Conservation (phyloP, 805 yeast genomes). For the Spathaspora girioi region DNA sequence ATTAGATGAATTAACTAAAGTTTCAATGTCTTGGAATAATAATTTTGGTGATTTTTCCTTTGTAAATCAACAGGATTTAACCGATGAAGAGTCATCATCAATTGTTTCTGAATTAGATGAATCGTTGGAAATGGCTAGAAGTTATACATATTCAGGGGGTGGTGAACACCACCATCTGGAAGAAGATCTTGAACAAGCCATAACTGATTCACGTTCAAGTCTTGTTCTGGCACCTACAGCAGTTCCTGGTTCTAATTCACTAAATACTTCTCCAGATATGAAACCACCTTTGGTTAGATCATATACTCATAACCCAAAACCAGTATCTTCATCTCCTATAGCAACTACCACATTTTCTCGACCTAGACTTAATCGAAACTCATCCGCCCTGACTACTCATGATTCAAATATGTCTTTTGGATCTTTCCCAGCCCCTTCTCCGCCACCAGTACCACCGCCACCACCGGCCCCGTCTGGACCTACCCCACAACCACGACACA, state of each 20-base stretch:
- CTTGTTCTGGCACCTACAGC: conserved; percentile 8
- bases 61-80: conserved; percentile 43
- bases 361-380: conserved; percentile 29
- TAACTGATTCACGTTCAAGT: neutral
- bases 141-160: neutral
- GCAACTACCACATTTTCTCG: conserved; percentile 12
- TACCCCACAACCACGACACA: conserved; percentile 6
- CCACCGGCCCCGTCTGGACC: neutral
- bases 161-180: neutral
- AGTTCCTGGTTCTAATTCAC: conserved; percentile 6
- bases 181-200: neutral
- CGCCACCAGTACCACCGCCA: conserved; percentile 2
- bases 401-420: conserved; percentile 23
- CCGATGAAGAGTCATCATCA: conserved; percentile 31
- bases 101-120: neutral
- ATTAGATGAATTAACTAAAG: conserved; percentile 49
- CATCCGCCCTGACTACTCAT: conserved; percentile 31
- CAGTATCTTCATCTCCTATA: conserved; percentile 19
- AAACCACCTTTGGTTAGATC: conserved; percentile 17
- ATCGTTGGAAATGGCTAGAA: neutral
- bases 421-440: conserved; percentile 6
- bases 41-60: conserved; percentile 47
- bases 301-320: conserved; percentile 14
- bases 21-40: conserved; percentile 57
- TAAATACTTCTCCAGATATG: conserved; percentile 15